Conservation (phyloP, 306 rosid genomes). For the Lathyrus tuberosus region DNA sequence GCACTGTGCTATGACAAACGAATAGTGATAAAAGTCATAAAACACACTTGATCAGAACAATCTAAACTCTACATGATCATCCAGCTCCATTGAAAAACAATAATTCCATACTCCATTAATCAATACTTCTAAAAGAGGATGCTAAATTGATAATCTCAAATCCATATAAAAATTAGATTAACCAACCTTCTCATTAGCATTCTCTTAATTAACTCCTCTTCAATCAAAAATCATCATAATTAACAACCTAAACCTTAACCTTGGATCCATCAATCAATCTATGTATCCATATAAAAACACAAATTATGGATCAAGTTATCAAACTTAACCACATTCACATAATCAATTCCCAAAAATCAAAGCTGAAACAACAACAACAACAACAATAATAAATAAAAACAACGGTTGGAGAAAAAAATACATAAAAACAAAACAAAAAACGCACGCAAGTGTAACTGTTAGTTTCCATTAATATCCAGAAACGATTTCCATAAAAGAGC, state of each 20-base stretch:
- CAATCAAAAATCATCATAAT: constrained; percentile 19
- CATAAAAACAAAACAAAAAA: constrained; percentile 44
- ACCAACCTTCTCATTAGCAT: constrained; percentile 23
- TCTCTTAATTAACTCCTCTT: constrained; percentile 17
- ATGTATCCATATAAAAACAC: constrained; percentile 29
- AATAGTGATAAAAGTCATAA: not conserved
- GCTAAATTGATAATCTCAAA: constrained; percentile 21
- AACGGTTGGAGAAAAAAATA: constrained; percentile 2
- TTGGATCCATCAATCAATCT: constrained; percentile 29
- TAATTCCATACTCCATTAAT: constrained; percentile 35
- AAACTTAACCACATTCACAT: constrained; percentile 36
- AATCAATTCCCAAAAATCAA: constrained; percentile 40
- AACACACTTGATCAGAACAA: constrained; percentile 15
- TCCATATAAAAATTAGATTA: not conserved
- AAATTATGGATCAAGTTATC: constrained; percentile 34
- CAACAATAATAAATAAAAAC: constrained; percentile 16
- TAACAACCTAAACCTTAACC: constrained; percentile 32
- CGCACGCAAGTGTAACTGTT: constrained; percentile 38
- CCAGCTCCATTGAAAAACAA: not conserved
- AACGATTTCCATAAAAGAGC: constrained; percentile 20
- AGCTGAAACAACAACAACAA: constrained; percentile 27
- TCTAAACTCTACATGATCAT: constrained; percentile 7
- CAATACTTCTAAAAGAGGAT: constrained; percentile 26
- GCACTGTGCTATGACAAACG: constrained; percentile 7
- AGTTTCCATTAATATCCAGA: constrained; percentile 36